Conservation (phyloP, 2,329 filamentous ascomycete species). For the Huntiella savannae region DNA sequence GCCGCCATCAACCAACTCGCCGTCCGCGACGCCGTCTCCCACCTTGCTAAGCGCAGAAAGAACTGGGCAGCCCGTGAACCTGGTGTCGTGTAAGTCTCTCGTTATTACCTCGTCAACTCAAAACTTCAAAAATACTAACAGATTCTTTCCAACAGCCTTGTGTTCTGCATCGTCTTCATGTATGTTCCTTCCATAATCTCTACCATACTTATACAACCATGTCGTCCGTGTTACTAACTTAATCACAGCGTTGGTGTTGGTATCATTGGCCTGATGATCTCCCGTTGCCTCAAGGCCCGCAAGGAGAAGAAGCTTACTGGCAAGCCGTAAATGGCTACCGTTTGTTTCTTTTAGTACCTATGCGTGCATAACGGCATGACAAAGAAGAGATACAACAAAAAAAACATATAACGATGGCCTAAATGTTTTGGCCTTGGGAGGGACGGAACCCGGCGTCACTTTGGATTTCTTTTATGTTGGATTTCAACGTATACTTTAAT, state of each 20-base stretch:
- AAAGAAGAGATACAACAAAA: neutral
- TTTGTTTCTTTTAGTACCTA: too few relatives aligned
- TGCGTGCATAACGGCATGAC: too few relatives aligned
- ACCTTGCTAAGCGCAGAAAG: slow-evolving; percentile 21
- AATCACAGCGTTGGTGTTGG: slow-evolving; percentile 18
- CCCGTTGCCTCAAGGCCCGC: slow-evolving; percentile 18
- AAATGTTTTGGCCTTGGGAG: neutral
- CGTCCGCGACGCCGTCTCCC: slow-evolving; percentile 20
- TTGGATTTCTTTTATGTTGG: neutral
- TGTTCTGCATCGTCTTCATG: slow-evolving; percentile 25
- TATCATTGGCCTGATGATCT: slow-evolving; percentile 17
- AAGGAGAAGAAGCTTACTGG: slow-evolving; percentile 17
- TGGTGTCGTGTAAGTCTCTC: slow-evolving; percentile 19
- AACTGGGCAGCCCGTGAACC: slow-evolving; percentile 23
- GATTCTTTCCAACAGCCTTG: slow-evolving; percentile 14
- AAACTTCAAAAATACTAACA: slow-evolving; percentile 3
- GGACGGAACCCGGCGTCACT: neutral
- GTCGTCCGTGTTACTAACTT: neutral
- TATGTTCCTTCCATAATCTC: neutral
- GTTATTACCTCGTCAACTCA: neutral
- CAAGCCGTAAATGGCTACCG: slow-evolving; percentile 8
- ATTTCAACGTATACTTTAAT: too few relatives aligned
- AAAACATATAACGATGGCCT: neutral
- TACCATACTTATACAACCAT: neutral
- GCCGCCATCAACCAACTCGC: slow-evolving; percentile 23